phyloP scores from a whole-genome alignment of 2,329 filamentous ascomycete species.

The Phoma sp. region DNA sequence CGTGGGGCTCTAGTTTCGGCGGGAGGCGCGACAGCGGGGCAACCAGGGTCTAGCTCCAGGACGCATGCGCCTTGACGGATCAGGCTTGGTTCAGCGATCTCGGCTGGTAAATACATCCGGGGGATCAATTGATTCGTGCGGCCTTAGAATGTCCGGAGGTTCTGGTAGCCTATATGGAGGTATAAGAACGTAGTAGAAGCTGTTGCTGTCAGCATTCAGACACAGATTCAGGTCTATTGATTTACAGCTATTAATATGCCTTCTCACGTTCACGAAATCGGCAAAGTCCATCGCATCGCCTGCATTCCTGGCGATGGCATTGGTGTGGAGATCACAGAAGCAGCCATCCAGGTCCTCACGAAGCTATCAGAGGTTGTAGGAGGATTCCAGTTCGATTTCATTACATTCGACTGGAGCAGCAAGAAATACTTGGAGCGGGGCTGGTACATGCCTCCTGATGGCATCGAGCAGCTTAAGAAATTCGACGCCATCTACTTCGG shows the following conservation, averaged over 20 bases:
- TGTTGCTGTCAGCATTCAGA: neutral
- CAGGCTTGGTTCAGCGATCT: constrained; percentile 8
- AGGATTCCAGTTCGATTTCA: constrained; percentile 60
- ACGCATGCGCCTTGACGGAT: constrained; percentile 4
- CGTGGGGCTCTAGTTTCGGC: constrained; percentile 17
- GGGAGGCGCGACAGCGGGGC: constrained; percentile 18
- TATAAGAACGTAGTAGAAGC: constrained; percentile 9
- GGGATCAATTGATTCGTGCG: constrained; percentile 11
- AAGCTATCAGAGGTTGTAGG: constrained; percentile 54
- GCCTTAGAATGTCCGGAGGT: constrained; percentile 18
- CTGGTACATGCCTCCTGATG: constrained; percentile 62
- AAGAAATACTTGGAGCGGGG: constrained; percentile 60
- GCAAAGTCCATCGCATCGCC: constrained; percentile 44
- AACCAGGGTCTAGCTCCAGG: constrained; percentile 17
- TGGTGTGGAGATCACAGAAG: constrained; percentile 42
- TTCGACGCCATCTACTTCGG: constrained; percentile 67
- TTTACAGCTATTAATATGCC: constrained; percentile 27
- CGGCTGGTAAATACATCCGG: constrained; percentile 5
- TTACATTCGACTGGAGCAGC: constrained; percentile 59
- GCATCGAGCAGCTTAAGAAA: constrained; percentile 58
- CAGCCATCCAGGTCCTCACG: constrained; percentile 41
- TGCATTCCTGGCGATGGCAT: constrained; percentile 46
- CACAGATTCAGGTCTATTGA: too few relatives aligned
- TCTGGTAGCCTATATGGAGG: constrained; percentile 1
- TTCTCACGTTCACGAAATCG: constrained; percentile 28